Conservation (phyloP, 805 yeast genomes). For the Candida suzukii region DNA sequence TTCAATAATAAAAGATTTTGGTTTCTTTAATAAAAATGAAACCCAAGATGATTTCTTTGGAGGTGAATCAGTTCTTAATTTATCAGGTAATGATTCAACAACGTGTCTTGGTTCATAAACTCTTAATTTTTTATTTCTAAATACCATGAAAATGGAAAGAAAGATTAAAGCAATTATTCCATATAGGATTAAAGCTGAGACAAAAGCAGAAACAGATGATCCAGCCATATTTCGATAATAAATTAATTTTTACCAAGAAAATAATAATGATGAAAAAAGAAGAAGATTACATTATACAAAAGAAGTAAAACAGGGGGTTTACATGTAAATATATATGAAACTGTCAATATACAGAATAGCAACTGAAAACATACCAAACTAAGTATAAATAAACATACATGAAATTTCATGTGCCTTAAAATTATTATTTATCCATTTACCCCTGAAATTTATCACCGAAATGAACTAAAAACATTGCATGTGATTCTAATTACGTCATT, state of each 20-base stretch:
- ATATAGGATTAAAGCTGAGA: conserved; percentile 40
- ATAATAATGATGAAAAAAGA: no score
- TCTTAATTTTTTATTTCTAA: conserved; percentile 36
- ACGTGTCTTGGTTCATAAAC: conserved; percentile 47
- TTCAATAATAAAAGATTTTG: conserved; percentile 59
- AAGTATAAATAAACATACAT: no score
- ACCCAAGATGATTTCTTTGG: conserved; percentile 52
- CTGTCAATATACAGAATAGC: no score
- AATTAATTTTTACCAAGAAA: not conserved
- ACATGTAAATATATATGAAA: no score
- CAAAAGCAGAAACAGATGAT: conserved; percentile 42
- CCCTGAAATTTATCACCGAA: no score
- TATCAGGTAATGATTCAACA: conserved; percentile 39
- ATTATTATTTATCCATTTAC: no score
- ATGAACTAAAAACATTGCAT: no score
- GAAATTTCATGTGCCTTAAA: no score
- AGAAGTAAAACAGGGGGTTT: not conserved
- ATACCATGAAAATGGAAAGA: conserved; percentile 28
- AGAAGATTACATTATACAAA: not conserved
- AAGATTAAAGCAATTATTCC: conserved; percentile 33
- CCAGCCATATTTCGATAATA: conserved; percentile 3
- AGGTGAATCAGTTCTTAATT: conserved; percentile 34
- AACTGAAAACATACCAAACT: no score
- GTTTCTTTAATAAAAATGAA: conserved; percentile 39
- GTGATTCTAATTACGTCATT: no score